Base-by-base conservation (phyloP, 2,329 filamentous ascomycete species). In the Penicillium psychrosexuale region DNA sequence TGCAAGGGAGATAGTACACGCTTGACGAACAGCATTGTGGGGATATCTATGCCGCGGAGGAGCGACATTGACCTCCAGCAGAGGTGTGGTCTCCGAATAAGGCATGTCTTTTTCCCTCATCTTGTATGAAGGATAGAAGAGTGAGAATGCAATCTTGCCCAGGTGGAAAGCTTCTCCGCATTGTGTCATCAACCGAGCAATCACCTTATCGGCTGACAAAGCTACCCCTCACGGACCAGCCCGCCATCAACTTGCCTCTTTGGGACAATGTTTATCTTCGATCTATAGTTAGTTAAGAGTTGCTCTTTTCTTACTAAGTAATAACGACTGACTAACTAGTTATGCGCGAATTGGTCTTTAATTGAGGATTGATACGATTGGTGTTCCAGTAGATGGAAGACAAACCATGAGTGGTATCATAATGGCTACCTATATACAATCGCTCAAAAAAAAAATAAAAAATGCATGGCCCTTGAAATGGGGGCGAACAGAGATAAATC, bases 1-100 rank as follows among this genome's bases (percentile, higher is more conserved):
- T 19, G 67, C 66, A 7, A 80, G 69, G 22, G 71, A 60, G 47
- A 70, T 65, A 28, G 73, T 75, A 65, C 77, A 79, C 51, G 69
- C 65, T 39, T 71, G 74, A 31, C 76, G 76, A 28, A 79, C 60
- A 12, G 66, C 65, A 53, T 72, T 67, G 56, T 78, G 77, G 8
- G 71, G 73, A 56, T 78, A 77, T 55, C 75, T 72, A 53, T 69
- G 71, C 47, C 67, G 72, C 48, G 58, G 69, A 9, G 71, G 74
- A 36, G 69, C 69, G 55, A 77, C 71, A 49, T 66, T 62, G 43
- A 78, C 75, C 36, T 72, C 66, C 24, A 78, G 68, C 46, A 78
- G 68, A 45, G 77, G 77, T 6, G 76, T 77, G 15, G 66, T 69
- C 63, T 77, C 74, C 24, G 68, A 67, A 48, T 60, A 62, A 34